phyloP scores from a whole-genome alignment of 768 basidiomycete species.

The Trametes punicea region DNA sequence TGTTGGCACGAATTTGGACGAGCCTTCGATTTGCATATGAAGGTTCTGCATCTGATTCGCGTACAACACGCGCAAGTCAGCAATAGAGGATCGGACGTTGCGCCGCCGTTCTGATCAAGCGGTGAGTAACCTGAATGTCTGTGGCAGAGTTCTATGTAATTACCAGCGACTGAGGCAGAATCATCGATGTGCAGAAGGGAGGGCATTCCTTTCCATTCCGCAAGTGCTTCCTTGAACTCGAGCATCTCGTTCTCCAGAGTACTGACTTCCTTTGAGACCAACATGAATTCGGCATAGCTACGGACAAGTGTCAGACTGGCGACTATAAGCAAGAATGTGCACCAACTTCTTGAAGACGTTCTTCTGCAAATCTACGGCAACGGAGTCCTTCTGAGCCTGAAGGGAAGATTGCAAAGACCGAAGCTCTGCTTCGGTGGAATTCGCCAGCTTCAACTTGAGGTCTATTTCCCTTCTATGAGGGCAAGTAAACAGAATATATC shows the following conservation, averaged over 20 bases:
- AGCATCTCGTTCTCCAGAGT: conserved; percentile 97
- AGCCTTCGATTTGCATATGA: conserved; percentile 89
- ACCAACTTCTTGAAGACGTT: conserved; percentile 93
- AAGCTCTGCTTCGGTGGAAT: conserved; percentile 82
- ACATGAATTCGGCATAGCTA: conserved; percentile 95
- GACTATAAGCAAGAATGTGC: background rate
- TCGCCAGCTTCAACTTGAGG: conserved; percentile 83
- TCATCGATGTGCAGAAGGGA: conserved; percentile 89
- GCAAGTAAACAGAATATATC: background rate
- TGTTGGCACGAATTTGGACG: conserved; percentile 90
- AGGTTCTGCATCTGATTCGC: conserved; percentile 91
- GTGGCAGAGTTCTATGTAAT: conserved; percentile 9
- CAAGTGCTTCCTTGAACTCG: conserved; percentile 89
- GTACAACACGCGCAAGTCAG: conserved; percentile 91
- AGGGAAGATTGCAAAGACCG: conserved; percentile 75
- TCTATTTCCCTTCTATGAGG: conserved; percentile 36
- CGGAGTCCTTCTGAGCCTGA: conserved; percentile 64
- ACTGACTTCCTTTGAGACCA: conserved; percentile 95
- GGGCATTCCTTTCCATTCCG: conserved; percentile 96
- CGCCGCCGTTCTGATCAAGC: conserved; percentile 45
- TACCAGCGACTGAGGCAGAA: conserved; percentile 61
- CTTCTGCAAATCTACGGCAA: conserved; percentile 76
- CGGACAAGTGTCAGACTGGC: background rate
- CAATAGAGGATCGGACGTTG: conserved; percentile 85
- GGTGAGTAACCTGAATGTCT: background rate